Evolutionary conservation across 1,139 yeast species (phyloP).

Genomic region (Geotrichum phurueaensis): DNA sequence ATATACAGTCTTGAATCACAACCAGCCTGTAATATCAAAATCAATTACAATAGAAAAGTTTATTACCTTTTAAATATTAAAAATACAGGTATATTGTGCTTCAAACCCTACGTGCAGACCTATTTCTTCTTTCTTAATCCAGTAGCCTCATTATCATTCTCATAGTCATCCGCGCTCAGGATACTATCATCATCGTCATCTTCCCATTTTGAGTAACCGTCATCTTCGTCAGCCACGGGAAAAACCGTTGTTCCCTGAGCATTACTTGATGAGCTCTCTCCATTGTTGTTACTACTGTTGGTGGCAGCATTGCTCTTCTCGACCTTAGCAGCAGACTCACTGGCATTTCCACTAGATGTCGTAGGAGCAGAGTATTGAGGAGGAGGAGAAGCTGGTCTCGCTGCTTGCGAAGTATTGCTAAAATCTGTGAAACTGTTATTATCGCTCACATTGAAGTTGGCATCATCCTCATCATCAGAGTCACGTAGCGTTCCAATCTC

Average conservation of each 20-base stretch:
- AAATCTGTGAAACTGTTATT: background rate
- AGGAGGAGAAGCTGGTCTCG: constrained; percentile 14
- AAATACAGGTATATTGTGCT: background rate
- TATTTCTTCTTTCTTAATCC: constrained; percentile 16
- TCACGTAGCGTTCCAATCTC: constrained; percentile 42
- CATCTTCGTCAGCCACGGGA: constrained; percentile 25
- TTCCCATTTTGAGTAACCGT: constrained; percentile 23
- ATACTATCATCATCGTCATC: constrained; percentile 23
- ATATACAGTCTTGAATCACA: too few relatives aligned
- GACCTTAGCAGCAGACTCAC: constrained; percentile 3
- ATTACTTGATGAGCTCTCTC: constrained; percentile 1
- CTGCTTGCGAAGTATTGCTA: background rate
- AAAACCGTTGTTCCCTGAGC: constrained; percentile 20
- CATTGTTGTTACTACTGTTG: background rate
- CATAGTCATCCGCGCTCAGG: constrained; percentile 20
- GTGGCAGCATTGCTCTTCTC: background rate
- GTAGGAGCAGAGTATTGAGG: constrained; percentile 16
- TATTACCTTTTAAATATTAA: background rate
- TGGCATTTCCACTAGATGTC: background rate
- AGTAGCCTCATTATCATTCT: constrained; percentile 18
- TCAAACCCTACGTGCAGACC: background rate
- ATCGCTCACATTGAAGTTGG: background rate
- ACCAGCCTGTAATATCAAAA: too few relatives aligned
- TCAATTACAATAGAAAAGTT: background rate
- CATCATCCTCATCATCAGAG: constrained; percentile 32